These are phyloP conservation scores for Marchantia paleacea DNA, from an alignment of 225 moss, liverwort and hornwort genomes.

Conservation along the genomic window DNA sequence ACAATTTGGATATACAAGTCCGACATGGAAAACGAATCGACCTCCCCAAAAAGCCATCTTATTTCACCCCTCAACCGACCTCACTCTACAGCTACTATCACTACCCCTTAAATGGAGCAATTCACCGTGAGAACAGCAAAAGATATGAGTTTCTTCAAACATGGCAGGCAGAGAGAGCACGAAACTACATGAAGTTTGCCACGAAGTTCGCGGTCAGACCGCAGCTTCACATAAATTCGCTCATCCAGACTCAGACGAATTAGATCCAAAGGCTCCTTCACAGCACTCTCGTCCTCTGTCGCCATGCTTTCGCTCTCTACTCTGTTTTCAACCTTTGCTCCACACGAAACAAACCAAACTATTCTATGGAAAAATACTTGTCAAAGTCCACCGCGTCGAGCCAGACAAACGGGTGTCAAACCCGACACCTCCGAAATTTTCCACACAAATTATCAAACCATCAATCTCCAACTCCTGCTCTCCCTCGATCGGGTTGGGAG, in stretches of 20 bases:
- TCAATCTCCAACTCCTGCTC: not conserved
- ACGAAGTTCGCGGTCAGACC: constrained; percentile 96
- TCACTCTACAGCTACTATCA: not conserved
- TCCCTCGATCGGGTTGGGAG: not conserved
- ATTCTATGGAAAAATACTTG: not conserved
- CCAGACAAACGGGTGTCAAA: not conserved
- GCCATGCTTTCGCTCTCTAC: constrained; percentile 13
- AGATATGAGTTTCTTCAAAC: not conserved
- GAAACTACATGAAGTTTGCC: constrained; percentile 79
- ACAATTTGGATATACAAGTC: not conserved
- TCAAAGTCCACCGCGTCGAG: not conserved
- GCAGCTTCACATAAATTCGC: constrained; percentile 97
- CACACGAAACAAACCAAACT: not conserved
- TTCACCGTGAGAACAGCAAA: not conserved
- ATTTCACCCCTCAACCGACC: not conserved
- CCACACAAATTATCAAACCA: not conserved
- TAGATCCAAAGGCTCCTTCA: constrained; percentile 95
- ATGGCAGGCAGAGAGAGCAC: not conserved
- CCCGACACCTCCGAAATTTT: not conserved
- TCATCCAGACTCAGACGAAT: constrained; percentile 96
- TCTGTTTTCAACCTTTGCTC: not conserved
- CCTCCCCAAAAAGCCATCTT: not conserved
- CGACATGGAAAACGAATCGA: not conserved
- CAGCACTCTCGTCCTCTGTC: constrained; percentile 94
- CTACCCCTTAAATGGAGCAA: not conserved